phyloP scores from a whole-genome alignment of 257 asterid genomes.

The Fraxinus cuspidata region DNA sequence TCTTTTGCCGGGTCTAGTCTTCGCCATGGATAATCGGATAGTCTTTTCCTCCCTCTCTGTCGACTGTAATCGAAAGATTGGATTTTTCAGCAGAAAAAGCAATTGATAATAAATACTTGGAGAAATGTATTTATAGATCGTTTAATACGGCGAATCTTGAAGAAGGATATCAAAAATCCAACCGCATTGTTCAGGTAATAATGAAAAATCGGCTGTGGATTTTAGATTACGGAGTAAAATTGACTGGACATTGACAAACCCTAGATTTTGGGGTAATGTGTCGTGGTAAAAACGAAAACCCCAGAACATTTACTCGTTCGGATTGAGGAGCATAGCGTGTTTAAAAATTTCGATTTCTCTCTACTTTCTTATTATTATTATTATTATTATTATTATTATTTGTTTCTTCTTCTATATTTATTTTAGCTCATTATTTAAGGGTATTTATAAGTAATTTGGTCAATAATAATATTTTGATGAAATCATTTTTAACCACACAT shows the following conservation, averaged over 20 bases:
- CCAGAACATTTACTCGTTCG: slow-evolving; percentile 22
- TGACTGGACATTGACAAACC: slow-evolving; percentile 25
- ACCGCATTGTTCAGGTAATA: slow-evolving; percentile 14
- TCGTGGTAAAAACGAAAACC: slow-evolving; percentile 28
- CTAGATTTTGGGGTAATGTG: slow-evolving; percentile 31
- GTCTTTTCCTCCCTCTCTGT: slow-evolving; percentile 12
- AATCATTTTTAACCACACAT: no score
- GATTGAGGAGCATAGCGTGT: slow-evolving; percentile 17
- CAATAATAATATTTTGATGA: no score
- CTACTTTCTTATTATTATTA: not conserved
- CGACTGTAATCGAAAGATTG: not conserved
- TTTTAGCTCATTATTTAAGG: no score
- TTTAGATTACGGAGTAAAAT: slow-evolving; percentile 17
- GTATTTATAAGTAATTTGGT: no score
- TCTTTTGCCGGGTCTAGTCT: slow-evolving; percentile 49
- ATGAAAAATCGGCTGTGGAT: not conserved
- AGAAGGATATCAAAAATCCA: slow-evolving; percentile 15
- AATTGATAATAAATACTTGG: not conserved
- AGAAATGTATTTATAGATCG: not conserved
- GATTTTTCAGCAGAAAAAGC: not conserved
- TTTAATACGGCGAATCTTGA: slow-evolving; percentile 7
- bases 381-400: not conserved
- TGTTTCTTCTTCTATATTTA: no score
- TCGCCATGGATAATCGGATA: slow-evolving; percentile 42
- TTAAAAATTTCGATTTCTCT: not conserved